These are phyloP conservation scores for Rubroboletus satanas DNA, from an alignment of 768 basidiomycete species.

Conservation along the genomic window DNA sequence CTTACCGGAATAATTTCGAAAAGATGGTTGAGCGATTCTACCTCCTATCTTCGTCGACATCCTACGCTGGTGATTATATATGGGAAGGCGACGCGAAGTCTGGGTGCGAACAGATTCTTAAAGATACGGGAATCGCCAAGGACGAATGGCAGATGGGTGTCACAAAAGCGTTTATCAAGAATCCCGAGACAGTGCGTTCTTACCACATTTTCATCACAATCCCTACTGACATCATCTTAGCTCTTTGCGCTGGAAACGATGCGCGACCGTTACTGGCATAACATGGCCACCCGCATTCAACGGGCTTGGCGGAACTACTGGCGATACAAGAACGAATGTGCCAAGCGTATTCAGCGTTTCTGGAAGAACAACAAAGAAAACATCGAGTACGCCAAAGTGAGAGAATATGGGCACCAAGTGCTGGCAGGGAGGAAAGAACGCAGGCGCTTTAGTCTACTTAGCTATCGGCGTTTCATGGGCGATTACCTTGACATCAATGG, in stretches of 20 bases:
- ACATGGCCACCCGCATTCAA: constrained; percentile 97
- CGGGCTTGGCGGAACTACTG: constrained; percentile 94
- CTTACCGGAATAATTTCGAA: constrained; percentile 96
- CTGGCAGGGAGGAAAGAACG: constrained; percentile 91
- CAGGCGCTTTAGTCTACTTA: constrained; percentile 86
- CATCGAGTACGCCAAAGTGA: constrained; percentile 80
- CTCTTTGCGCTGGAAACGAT: constrained; percentile 98
- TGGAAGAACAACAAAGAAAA: constrained; percentile 98
- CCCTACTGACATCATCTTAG: constrained; percentile 37
- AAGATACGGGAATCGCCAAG: constrained; percentile 90
- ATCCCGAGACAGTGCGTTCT: constrained; percentile 84
- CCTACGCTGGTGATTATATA: constrained; percentile 97
- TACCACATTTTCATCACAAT: not conserved
- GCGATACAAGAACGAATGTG: constrained; percentile 93
- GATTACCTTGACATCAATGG: constrained; percentile 94
- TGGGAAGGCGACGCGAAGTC: constrained; percentile 90
- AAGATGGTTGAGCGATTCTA: constrained; percentile 99
- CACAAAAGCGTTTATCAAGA: constrained; percentile 99
- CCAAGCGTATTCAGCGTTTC: constrained; percentile 92
- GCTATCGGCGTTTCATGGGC: constrained; percentile 92
- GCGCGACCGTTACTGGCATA: constrained; percentile 99
- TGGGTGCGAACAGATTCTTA: constrained; percentile 89
- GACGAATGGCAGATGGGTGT: constrained; percentile 99
- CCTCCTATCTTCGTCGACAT: constrained; percentile 88
- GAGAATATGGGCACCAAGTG: constrained; percentile 94